Conservation (phyloP, 352 stramenopile species). For the Phytophthora syringae region DNA sequence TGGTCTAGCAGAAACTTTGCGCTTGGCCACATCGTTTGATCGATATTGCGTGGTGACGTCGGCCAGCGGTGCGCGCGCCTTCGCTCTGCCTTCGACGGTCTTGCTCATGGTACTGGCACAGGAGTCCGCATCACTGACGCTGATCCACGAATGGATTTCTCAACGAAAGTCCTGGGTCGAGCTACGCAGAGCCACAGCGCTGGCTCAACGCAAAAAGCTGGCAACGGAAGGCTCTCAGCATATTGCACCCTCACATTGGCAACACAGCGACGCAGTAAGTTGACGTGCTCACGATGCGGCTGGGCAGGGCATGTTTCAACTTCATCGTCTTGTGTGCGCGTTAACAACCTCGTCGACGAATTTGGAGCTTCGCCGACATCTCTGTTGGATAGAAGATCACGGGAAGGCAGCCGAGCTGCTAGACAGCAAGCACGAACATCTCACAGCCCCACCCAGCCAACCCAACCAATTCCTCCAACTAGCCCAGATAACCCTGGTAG, state of each 20-base stretch:
- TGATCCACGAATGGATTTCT: conserved; percentile 50
- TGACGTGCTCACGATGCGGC: conserved; percentile 64
- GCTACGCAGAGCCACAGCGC: conserved; percentile 55
- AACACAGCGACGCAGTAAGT: conserved; percentile 51
- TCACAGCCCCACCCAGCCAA: conserved; percentile 1
- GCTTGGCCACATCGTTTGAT: conserved; percentile 45
- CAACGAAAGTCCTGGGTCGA: conserved; percentile 63
- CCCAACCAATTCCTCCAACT: conserved; percentile 1
- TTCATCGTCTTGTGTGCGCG: conserved; percentile 47
- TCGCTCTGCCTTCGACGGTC: conserved; percentile 44
- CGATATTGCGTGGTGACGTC: conserved; percentile 57
- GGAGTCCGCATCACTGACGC: conserved; percentile 37
- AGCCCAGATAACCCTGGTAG: conserved; percentile 5
- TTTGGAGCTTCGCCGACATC: not conserved
- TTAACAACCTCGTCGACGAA: conserved; percentile 11
- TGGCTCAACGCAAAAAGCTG: conserved; percentile 61
- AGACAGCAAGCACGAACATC: conserved; percentile 10
- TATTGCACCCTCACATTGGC: conserved; percentile 39
- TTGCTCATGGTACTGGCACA: conserved; percentile 40
- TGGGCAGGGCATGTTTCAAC: conserved; percentile 60
- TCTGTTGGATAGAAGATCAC: conserved; percentile 10
- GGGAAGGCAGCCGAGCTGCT: conserved; percentile 9
- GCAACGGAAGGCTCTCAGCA: conserved; percentile 32
- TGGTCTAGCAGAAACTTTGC: conserved; percentile 48
- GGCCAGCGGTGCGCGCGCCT: conserved; percentile 35